Evolutionary conservation across 208 protist species (phyloP).

Genomic region (Borovskyia barvae): DNA sequence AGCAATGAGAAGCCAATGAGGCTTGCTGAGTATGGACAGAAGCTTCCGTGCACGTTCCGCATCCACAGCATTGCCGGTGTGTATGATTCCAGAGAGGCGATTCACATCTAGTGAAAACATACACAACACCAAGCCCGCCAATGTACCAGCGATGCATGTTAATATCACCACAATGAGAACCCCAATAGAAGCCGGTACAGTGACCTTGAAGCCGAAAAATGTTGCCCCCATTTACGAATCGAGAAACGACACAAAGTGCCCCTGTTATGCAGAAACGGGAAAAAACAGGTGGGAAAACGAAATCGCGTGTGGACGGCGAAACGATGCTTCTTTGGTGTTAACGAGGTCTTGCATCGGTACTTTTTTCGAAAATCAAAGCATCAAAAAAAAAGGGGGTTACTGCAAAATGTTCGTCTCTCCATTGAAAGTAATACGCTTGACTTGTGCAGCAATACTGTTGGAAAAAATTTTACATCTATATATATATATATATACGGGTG

Average conservation of each 20-base stretch:
- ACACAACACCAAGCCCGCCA: conserved; percentile 57
- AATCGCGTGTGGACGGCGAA: not conserved
- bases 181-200: conserved; percentile 29
- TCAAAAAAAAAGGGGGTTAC: not conserved
- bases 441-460: too few species aligned
- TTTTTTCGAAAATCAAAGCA: not conserved
- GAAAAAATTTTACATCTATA: too few species aligned
- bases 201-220: conserved; percentile 46
- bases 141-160: conserved; percentile 45
- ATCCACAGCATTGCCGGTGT: conserved; percentile 30
- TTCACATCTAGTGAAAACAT: conserved; percentile 61
- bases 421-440: too few species aligned
- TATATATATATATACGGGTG: too few species aligned
- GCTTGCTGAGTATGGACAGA: conserved; percentile 56
- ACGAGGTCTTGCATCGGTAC: too few species aligned
- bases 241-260: not conserved
- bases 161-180: conserved; percentile 41
- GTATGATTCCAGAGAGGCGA: conserved; percentile 34
- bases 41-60: conserved; percentile 33
- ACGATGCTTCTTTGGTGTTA: too few species aligned
- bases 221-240: conserved; percentile 11
- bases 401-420: too few species aligned
- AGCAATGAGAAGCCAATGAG: conserved; percentile 67
- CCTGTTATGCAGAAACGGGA: not conserved
- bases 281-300: conserved; percentile 1